phyloP scores from a whole-genome alignment of 305 asterid species.

The Fraxinus angustifolia region DNA sequence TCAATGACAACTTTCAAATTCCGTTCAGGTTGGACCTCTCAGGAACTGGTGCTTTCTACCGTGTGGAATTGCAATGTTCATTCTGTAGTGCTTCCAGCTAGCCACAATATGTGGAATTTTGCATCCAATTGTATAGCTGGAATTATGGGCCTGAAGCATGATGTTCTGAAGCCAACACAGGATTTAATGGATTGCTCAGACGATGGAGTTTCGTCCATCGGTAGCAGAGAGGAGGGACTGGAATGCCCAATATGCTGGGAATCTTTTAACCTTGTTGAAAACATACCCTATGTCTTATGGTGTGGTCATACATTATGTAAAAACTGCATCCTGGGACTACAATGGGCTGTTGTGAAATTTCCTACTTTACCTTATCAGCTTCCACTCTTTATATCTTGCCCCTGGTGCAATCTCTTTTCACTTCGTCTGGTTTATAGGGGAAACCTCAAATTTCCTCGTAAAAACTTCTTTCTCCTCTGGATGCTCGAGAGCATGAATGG shows the following conservation, averaged over 20 bases:
- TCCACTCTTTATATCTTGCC: conserved; percentile 88
- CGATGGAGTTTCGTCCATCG: conserved; percentile 57
- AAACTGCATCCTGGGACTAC: conserved; percentile 83
- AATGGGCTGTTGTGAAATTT: conserved; percentile 82
- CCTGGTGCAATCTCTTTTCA: conserved; percentile 88
- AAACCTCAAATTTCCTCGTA: conserved; percentile 72
- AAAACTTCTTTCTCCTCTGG: conserved; percentile 96
- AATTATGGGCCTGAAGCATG: conserved; percentile 43
- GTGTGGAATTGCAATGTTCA: conserved; percentile 20
- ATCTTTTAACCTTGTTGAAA: conserved; percentile 89
- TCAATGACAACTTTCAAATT: background rate
- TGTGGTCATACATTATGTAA: conserved; percentile 94
- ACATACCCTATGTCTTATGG: conserved; percentile 88
- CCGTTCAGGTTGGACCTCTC: conserved; percentile 2
- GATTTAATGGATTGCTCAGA: conserved; percentile 59
- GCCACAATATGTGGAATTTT: conserved; percentile 60
- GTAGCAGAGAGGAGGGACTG: conserved; percentile 67
- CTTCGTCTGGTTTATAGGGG: conserved; percentile 76
- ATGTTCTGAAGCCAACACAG: conserved; percentile 34
- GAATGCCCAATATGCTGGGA: conserved; percentile 96
- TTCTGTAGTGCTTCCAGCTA: conserved; percentile 17
- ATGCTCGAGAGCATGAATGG: conserved; percentile 95
- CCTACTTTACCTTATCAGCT: conserved; percentile 86
- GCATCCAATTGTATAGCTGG: conserved; percentile 71
- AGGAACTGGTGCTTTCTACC: conserved; percentile 11